Base-by-base conservation (phyloP, 2,329 filamentous ascomycete genomes). In the Cercospora zeina region DNA sequence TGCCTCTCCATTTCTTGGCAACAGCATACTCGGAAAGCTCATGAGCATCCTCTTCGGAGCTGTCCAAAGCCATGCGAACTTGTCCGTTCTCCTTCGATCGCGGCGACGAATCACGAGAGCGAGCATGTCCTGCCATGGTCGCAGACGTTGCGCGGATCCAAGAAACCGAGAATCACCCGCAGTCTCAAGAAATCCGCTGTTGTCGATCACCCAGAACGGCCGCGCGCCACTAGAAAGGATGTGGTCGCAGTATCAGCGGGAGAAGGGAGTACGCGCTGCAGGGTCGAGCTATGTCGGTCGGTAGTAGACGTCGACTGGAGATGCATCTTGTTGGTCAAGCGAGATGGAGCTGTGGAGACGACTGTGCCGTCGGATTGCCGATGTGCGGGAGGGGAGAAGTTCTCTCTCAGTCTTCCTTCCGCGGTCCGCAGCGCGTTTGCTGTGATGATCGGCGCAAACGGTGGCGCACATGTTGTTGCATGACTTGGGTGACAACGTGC, bases 1-100 rank as follows among this genome's bases (percentile, higher is more conserved):
- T 68, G 0, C 67, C 68, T 53, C 65, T 67, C 61, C 63, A 69
- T 61, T 69, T 68, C 60, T 60, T 61, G 37, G 61, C 63, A n/a
- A 70, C 68, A 9, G 58, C 65, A 14, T 63, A 51, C 14, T 62
- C 65, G 1, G 50, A 36, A 51, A 66, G 59, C 55, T 66, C 64
- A 24, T 54, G 62, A 10, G 19, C 63, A 57, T 67, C 66, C 14
- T 63, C 61, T 21, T 63, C 62, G 2, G 54, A 11, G 11, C 33
- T 39, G 19, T 56, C 54, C 1, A 39, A 42, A 1, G 33, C 42
- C 33, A 30, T 56, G 11, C 54, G 54, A 30, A 30, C 24, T 16
- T 13, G 54, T 19, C 54, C 54, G 10, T 16, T 13, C 24, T 56
- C 36, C 54, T 56, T 56, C 13, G 36, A 56, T 42, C 8, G 54